These are phyloP conservation scores for Ogataea pilisensis DNA, from an alignment of 805 yeast species.

Conservation along the genomic window DNA sequence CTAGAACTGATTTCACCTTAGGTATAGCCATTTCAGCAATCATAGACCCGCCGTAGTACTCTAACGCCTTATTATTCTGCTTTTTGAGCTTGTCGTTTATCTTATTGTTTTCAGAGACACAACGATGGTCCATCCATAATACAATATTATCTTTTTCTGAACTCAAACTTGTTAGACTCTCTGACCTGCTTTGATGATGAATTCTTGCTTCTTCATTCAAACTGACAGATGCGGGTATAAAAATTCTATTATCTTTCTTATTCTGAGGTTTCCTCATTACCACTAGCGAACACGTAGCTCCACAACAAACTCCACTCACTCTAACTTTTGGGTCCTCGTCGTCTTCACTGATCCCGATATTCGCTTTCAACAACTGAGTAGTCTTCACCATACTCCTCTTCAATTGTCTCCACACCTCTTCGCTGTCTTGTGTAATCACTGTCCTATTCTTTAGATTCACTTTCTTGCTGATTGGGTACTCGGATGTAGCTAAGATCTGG, in stretches of 20 bases:
- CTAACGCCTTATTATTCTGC: background rate
- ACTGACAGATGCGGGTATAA: constrained; percentile 33
- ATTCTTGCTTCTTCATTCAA: constrained; percentile 14
- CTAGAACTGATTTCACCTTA: constrained; percentile 39
- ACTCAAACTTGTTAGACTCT: too few species aligned
- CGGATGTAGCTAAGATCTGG: constrained; percentile 6
- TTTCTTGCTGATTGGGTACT: constrained; percentile 5
- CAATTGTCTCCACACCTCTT: constrained; percentile 13
- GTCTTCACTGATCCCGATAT: background rate
- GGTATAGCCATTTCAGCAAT: constrained; percentile 59
- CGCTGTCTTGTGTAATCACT: constrained; percentile 12
- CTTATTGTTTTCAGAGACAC: constrained; percentile 30
- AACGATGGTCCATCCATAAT: constrained; percentile 58
- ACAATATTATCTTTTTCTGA: constrained; percentile 29
- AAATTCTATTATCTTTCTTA: constrained; percentile 7
- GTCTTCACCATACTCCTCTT: constrained; percentile 1
- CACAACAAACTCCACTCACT: constrained; percentile 34
- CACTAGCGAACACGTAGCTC: constrained; percentile 61
- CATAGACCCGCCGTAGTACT: constrained; percentile 23
- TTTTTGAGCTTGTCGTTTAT: constrained; percentile 28
- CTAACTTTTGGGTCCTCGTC: too few species aligned
- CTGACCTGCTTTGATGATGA: constrained; percentile 36
- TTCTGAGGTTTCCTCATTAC: constrained; percentile 29
- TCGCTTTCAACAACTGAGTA: background rate
- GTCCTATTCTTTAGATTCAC: constrained; percentile 1